Conservation (phyloP, 148 eudicot species). For the Hydrangea macrophylla region DNA sequence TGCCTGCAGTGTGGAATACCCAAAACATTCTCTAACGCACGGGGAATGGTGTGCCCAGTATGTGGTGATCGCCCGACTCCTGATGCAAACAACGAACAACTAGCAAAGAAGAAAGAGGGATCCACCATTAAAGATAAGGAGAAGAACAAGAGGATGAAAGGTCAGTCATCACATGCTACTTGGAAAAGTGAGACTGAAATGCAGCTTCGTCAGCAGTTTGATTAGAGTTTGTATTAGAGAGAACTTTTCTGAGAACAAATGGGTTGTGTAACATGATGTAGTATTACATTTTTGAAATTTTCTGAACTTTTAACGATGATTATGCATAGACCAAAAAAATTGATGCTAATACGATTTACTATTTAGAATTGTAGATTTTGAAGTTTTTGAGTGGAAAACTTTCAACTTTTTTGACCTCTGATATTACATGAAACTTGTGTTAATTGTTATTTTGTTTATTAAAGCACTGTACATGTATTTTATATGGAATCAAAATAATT, state of each 20-base stretch:
- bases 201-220: constrained; percentile 95
- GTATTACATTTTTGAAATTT: too few species aligned
- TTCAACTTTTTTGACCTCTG: too few species aligned
- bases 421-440: too few species aligned
- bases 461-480: too few species aligned
- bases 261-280: background rate
- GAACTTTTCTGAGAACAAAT: background rate
- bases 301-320: too few species aligned
- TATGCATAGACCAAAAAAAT: too few species aligned
- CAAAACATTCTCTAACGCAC: constrained; percentile 65
- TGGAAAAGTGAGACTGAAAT: constrained; percentile 99
- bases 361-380: too few species aligned
- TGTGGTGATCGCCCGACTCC: constrained; percentile 61
- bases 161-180: constrained; percentile 92
- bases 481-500: too few species aligned
- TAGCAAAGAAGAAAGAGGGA: constrained; percentile 73
- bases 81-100: constrained; percentile 40
- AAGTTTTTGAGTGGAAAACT: too few species aligned
- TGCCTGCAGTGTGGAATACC: constrained; percentile 92
- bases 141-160: constrained; percentile 92
- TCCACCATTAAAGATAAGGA: constrained; percentile 93
- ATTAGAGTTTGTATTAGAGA: constrained; percentile 39
- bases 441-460: too few species aligned
- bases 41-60: constrained; percentile 79
- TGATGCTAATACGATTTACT: too few species aligned